A percentile compares a stretch with the other conserved stretches of the same genome.
Conservation (phyloP, 148 eudicot genomes). For the Camellia granthamiana region DNA sequence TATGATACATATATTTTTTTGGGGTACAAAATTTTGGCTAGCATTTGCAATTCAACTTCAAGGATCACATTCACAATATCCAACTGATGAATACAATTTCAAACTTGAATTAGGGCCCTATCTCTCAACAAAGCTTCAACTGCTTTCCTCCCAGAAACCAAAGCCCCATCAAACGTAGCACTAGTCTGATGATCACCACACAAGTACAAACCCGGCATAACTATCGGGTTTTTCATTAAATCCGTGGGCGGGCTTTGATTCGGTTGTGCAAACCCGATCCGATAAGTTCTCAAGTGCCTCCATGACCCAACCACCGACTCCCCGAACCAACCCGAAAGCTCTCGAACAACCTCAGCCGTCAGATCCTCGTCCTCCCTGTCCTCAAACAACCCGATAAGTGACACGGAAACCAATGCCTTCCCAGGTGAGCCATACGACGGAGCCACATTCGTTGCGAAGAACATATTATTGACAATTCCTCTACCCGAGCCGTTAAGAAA, state of each 20-base stretch:
- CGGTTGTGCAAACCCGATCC: constrained; percentile 79
- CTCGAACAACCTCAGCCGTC: constrained; percentile 45
- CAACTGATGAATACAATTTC: constrained; percentile 13
- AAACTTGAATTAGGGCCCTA: constrained; percentile 32
- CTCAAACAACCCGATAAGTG: constrained; percentile 72
- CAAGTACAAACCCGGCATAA: constrained; percentile 58
- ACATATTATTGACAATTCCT: constrained; percentile 96
- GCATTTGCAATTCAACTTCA: no score
- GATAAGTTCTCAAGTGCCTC: constrained; percentile 71
- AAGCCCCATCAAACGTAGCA: constrained; percentile 97
- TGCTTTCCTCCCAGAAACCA: constrained; percentile 85
- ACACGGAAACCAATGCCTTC: constrained; percentile 71
- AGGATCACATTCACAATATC: not conserved
- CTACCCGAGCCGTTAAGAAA: constrained; percentile 77
- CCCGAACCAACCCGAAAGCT: constrained; percentile 81
- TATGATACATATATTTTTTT: no score
- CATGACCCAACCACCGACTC: constrained; percentile 55
- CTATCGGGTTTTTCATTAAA: constrained; percentile 54
- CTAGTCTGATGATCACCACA: constrained; percentile 90
- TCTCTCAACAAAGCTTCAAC: constrained; percentile 77
- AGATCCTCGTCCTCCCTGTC: constrained; percentile 55
- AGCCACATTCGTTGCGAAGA: constrained; percentile 85
- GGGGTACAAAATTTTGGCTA: no score
- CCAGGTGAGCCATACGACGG: constrained; percentile 69
- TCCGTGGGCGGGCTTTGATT: constrained; percentile 91